Evolutionary conservation across 768 basidiomycete genomes (phyloP).

Genomic region (Pulveroboletus sp.): DNA sequence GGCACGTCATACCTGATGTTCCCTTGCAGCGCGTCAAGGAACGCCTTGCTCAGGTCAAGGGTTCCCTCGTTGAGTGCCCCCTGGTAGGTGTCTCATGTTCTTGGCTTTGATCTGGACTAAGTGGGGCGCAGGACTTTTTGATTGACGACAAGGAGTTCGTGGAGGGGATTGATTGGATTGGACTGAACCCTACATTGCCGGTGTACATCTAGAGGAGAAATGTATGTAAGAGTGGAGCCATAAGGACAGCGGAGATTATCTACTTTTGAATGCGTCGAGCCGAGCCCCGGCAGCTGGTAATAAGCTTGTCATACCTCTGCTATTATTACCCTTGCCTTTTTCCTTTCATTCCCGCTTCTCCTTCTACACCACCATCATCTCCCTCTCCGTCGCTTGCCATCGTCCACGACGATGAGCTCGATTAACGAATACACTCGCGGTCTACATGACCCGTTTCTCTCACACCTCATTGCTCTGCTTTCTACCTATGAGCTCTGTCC

Average conservation of each 20-base stretch:
- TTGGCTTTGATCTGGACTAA: slow-evolving; percentile 3
- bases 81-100: slow-evolving; percentile 43
- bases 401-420: slow-evolving; percentile 34
- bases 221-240: slow-evolving; percentile 5
- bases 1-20: slow-evolving; percentile 76
- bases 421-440: slow-evolving; percentile 21
- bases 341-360: slow-evolving; percentile 1
- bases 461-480: slow-evolving; percentile 56
- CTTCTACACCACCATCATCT: slow-evolving; percentile 9
- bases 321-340: background rate
- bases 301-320: slow-evolving; percentile 3
- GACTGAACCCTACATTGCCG: slow-evolving; percentile 73
- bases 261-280: slow-evolving; percentile 4
- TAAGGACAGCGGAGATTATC: slow-evolving; percentile 21
- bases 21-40: slow-evolving; percentile 70
- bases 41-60: slow-evolving; percentile 65
- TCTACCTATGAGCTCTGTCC: slow-evolving; percentile 60
- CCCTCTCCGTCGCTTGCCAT: slow-evolving; percentile 5
- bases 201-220: slow-evolving; percentile 59
- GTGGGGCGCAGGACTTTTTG: slow-evolving; percentile 65
- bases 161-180: slow-evolving; percentile 68
- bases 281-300: slow-evolving; percentile 1
- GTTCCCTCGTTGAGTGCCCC: slow-evolving; percentile 74
- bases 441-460: slow-evolving; percentile 40
- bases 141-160: slow-evolving; percentile 76